A percentile compares a stretch with the other conserved stretches of the same genome.
These are phyloP conservation scores for Ophiostoma himal-ulmi DNA, from an alignment of 2,329 filamentous ascomycete genomes.

Conservation along the genomic window DNA sequence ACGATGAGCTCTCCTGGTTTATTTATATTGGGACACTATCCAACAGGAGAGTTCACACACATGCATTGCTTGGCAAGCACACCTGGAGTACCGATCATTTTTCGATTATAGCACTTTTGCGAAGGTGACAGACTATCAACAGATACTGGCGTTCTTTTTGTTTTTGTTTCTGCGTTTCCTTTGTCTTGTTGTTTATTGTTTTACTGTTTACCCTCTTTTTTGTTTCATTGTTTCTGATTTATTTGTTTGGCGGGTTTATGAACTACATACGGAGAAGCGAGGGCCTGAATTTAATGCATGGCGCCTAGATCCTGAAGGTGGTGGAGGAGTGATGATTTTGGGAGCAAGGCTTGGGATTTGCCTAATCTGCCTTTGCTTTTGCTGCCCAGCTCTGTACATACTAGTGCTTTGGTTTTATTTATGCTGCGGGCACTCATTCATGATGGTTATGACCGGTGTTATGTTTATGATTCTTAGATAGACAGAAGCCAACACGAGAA, in stretches of 20 bases:
- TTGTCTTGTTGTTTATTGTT: background rate
- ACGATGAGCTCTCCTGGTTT: background rate
- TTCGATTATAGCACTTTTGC: conserved; percentile 19
- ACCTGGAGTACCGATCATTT: conserved; percentile 22
- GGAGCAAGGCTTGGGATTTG: background rate
- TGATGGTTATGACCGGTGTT: conserved; percentile 20
- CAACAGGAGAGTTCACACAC: conserved; percentile 8
- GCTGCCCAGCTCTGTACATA: background rate
- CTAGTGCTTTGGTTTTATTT: conserved; percentile 10
- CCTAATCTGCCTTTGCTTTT: background rate
- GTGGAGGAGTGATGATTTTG: background rate
- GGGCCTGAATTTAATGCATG: background rate
- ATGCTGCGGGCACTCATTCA: conserved; percentile 10
- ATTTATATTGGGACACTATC: background rate
- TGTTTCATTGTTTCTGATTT: background rate
- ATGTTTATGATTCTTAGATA: conserved; percentile 17
- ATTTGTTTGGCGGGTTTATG: background rate
- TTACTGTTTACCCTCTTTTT: background rate
- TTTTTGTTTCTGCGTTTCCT: background rate
- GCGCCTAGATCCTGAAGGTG: background rate
- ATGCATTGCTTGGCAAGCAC: conserved; percentile 17
- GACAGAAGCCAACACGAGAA: background rate
- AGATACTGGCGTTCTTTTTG: conserved; percentile 11
- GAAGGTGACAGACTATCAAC: conserved; percentile 15
- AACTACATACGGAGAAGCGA: background rate